These are phyloP conservation scores for Penicillium frequentans DNA, from an alignment of 2,329 filamentous ascomycete genomes.

Conservation along the genomic window DNA sequence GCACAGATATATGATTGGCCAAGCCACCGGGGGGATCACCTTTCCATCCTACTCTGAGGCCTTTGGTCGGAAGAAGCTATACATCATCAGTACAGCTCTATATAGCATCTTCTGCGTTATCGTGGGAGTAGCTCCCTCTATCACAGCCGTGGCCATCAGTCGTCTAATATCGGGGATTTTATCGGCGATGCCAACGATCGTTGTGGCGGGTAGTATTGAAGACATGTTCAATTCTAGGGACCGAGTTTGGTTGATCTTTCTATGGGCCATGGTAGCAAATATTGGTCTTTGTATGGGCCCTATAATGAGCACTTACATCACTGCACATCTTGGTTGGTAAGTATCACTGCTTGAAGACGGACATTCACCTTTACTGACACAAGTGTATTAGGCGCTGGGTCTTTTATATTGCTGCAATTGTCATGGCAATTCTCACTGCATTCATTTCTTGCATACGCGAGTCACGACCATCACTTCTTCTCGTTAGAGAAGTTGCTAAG, in stretches of 20 bases:
- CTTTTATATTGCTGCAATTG: constrained; percentile 43
- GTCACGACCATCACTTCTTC: constrained; percentile 44
- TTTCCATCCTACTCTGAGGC: constrained; percentile 34
- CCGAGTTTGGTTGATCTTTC: constrained; percentile 47
- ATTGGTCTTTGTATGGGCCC: constrained; percentile 45
- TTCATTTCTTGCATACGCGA: constrained; percentile 42
- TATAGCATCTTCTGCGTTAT: constrained; percentile 33
- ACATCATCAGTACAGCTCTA: constrained; percentile 24
- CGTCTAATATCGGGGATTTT: constrained; percentile 45
- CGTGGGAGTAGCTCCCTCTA: constrained; percentile 32
- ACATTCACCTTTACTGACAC: not conserved
- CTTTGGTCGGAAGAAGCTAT: constrained; percentile 34
- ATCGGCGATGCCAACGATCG: constrained; percentile 48
- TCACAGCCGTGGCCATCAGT: constrained; percentile 37
- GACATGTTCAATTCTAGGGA: constrained; percentile 48
- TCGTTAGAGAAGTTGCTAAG: constrained; percentile 32
- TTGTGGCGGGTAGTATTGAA: constrained; percentile 49
- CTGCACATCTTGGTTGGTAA: constrained; percentile 36
- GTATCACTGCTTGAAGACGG: not conserved
- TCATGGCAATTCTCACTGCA: constrained; percentile 31
- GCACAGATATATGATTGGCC: constrained; percentile 27
- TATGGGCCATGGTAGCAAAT: constrained; percentile 43
- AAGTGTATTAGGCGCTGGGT: constrained; percentile 41
- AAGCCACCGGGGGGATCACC: constrained; percentile 28
- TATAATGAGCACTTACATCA: constrained; percentile 44